These are phyloP conservation scores for Rickenella mellea DNA, from an alignment of 768 basidiomycete species.

Conservation along the genomic window DNA sequence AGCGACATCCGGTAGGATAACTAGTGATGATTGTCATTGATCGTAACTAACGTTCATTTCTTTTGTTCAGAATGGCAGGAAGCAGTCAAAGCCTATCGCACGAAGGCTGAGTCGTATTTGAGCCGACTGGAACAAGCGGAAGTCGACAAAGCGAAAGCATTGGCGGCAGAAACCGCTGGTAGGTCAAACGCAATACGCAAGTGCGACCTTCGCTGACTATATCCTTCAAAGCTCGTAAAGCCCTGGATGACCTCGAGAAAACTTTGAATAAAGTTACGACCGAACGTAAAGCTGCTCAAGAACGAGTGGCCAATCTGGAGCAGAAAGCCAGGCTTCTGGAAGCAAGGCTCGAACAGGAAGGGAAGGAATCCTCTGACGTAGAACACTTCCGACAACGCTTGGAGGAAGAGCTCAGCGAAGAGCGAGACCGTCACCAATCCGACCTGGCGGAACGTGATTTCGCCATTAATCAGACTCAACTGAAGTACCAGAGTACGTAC, in stretches of 20 bases:
- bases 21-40: neutral
- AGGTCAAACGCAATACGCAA: slow-evolving; percentile 5
- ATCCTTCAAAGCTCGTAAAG: slow-evolving; percentile 39
- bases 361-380: slow-evolving; percentile 57
- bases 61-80: slow-evolving; percentile 44
- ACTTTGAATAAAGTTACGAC: slow-evolving; percentile 37
- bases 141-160: slow-evolving; percentile 54
- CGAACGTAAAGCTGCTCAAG: slow-evolving; percentile 44
- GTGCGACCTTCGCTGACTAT: neutral
- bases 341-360: slow-evolving; percentile 54
- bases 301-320: slow-evolving; percentile 40
- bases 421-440: slow-evolving; percentile 69
- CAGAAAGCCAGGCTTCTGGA: slow-evolving; percentile 49
- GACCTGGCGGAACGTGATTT: slow-evolving; percentile 77
- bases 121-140: slow-evolving; percentile 59
- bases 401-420: slow-evolving; percentile 70
- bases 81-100: slow-evolving; percentile 54
- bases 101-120: slow-evolving; percentile 49
- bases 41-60: slow-evolving; percentile 1
- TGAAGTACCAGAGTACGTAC: slow-evolving; percentile 71
- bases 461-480: slow-evolving; percentile 67
- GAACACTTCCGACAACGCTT: slow-evolving; percentile 56
- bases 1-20: slow-evolving; percentile 45
- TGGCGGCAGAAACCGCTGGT: slow-evolving; percentile 59
- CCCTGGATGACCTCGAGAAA: slow-evolving; percentile 54